Evolutionary conservation across 2,329 filamentous ascomycete genomes (phyloP), one percentile per base, ranked within the genome.

Genomic region (Cryphonectria radicalis): DNA sequence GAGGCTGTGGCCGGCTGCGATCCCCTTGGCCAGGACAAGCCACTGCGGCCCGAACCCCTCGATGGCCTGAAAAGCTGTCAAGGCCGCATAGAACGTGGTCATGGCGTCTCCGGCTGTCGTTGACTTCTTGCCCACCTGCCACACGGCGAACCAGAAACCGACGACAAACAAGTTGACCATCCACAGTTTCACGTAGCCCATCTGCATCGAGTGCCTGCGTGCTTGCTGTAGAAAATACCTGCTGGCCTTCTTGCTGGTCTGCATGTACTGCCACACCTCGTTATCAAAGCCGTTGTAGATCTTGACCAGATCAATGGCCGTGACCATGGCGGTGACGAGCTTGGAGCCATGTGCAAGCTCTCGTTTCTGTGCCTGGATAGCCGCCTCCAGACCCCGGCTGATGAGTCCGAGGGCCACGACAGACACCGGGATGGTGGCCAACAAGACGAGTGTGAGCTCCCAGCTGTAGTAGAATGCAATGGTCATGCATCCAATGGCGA

Each of bases 91-190:
- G 75, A 98, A 98, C 0, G 94, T 92, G 0, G 93, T 96, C 62
- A 98, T 80, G 3, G 97, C 88, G 69, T 91, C 84, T 0, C 91
- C 92, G 0, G 93, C 83, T 14, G 83, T 85, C 17, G 89, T 82
- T 0, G 85, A 79, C 1, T 89, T 89, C 1, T 86, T 81, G 13
- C 85, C 83, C 13, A 96, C 90, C 1, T 97, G 85, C 1, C 88
- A 83, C 40, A 91, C 88, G 0, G 94, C 95, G 76, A 95, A 97
- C 89, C 93, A 97, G 77, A 98, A 98, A 0, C 94, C 95, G 70
- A 94, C 88, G 0, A 97, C 91, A 75, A 98, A 98, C 78, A 98
- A 90, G 1, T 85, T 86, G 4, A 94, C 87, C 42, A 92, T 90
- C 83, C 94, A 90, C 75, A 97, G 88, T 63, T 91, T 90, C 67